Evolutionary conservation across 2,329 filamentous ascomycete species (phyloP), one percentile per base, ranked within the genome.

Genomic region (Rhinocladiella mackenziei): DNA sequence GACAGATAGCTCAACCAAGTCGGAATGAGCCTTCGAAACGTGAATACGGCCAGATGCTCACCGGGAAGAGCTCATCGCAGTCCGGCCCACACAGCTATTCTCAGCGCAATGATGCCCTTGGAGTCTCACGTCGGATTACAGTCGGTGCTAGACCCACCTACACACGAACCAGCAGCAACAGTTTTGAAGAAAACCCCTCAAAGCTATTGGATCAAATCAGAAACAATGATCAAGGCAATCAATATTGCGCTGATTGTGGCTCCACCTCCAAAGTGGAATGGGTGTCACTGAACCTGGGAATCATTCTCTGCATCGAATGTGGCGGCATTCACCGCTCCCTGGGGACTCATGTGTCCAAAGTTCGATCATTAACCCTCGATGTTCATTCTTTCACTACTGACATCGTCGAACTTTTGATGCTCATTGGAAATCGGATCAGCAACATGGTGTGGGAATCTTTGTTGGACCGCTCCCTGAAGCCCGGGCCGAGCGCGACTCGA

Each of bases 221-320:
- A 37, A 86, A 94, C 45, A 86, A 84, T 37, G 92, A 98, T 60
- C 85, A 94, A 58, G 89, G 88, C 29, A 98, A 98, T 65, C 84
- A 80, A 56, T 86, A 84, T 77, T 98, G 92, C 62, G 92, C 92
- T 11, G 92, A 98, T 64, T 98, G 92, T 61, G 86, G 87, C 8
- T 94, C 89, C 5, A 84, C 85, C 23, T 79, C 82, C 60, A 97
- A 96, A 69, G 89, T 95, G 15, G 92, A 98, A 65, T 98, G 92
- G 92, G 92, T 97, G 19, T 97, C 92, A 0, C 95, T 98, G 67
- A 98, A 98, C 59, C 75, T 98, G 3, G 92, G 87, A 33, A 95
- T 98, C 48, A 83, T 98, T 41, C 77, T 98, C 14, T 98, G 92
- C 69, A 96, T 96, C 62, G 91, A 98, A 65, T 98, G 92, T 68